phyloP scores from a whole-genome alignment of 2,329 filamentous ascomycete genomes.

The Exophiala mesophila region DNA sequence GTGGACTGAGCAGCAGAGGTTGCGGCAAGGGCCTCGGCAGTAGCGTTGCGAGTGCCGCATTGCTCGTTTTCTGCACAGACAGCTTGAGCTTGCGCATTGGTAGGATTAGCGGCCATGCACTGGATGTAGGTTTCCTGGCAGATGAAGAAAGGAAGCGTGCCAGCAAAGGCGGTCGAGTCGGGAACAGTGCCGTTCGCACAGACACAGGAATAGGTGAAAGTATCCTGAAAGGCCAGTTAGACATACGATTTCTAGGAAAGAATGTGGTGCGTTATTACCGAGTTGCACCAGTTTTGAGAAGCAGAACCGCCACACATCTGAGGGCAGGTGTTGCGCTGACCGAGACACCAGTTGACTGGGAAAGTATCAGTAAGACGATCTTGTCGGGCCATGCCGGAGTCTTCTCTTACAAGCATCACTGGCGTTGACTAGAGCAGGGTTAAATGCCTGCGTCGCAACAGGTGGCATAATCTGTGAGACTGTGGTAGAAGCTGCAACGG shows the following conservation, averaged over 20 bases:
- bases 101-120: constrained; percentile 44
- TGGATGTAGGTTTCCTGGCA: constrained; percentile 51
- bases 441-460: constrained; percentile 22
- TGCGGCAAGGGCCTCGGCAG: constrained; percentile 29
- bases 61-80: constrained; percentile 44
- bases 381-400: not conserved
- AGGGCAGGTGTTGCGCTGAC: constrained; percentile 56
- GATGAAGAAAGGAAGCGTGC: constrained; percentile 57
- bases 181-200: constrained; percentile 54
- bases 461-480: constrained; percentile 26
- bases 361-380: constrained; percentile 3
- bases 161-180: constrained; percentile 51
- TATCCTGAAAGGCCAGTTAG: constrained; percentile 33
- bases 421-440: constrained; percentile 15
- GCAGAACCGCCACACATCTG: constrained; percentile 52
- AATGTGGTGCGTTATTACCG: constrained; percentile 42
- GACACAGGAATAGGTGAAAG: constrained; percentile 52
- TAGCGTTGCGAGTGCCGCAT: constrained; percentile 51
- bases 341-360: constrained; percentile 53
- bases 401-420: constrained; percentile 22
- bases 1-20: constrained; percentile 29
- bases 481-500: constrained; percentile 24
- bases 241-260: not conserved
- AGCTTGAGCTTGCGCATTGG: constrained; percentile 43
- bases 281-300: constrained; percentile 51